Percentiles rank a stretch among this genome's conserved stretches.
Evolutionary conservation across 2,329 filamentous ascomycete genomes (phyloP).

Genomic region (Fusarium mundagurra): DNA sequence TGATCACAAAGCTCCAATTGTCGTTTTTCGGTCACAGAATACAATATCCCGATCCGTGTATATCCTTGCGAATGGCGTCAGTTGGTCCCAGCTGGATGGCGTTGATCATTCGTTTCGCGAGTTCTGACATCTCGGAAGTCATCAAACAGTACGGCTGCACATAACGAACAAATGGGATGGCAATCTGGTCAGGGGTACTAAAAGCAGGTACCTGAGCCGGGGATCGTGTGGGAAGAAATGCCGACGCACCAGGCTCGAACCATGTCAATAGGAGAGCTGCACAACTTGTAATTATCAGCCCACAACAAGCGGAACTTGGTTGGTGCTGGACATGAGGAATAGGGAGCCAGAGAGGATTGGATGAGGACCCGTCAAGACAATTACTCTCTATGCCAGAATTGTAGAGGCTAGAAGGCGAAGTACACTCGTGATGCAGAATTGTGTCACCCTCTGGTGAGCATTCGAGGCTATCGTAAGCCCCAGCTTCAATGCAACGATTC

Average conservation of each 20-base stretch:
- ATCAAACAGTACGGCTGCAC: slow-evolving; percentile 9
- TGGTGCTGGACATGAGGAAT: neutral
- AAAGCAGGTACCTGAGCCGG: slow-evolving; percentile 17
- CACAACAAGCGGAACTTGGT: slow-evolving; percentile 27
- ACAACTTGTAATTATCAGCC: slow-evolving; percentile 27
- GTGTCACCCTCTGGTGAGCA: slow-evolving; percentile 6
- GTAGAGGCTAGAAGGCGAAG: neutral
- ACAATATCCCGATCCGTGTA: neutral
- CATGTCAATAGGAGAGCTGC: slow-evolving; percentile 21
- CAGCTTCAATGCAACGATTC: slow-evolving; percentile 19
- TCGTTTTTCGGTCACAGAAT: neutral
- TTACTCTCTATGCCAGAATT: neutral
- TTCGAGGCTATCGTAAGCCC: slow-evolving; percentile 2
- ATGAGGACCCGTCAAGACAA: neutral
- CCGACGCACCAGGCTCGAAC: slow-evolving; percentile 30
- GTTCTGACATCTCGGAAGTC: neutral
- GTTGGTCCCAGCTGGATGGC: slow-evolving; percentile 1
- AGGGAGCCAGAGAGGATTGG: neutral
- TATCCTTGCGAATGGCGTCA: slow-evolving; percentile 29
- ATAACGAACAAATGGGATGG: slow-evolving; percentile 5
- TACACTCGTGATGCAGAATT: neutral
- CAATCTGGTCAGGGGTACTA: slow-evolving; percentile 12
- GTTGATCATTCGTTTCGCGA: slow-evolving; percentile 13
- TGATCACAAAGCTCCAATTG: neutral
- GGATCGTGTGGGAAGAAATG: slow-evolving; percentile 1